Conservation (phyloP, 805 yeast genomes). For the Ogataea corticis region DNA sequence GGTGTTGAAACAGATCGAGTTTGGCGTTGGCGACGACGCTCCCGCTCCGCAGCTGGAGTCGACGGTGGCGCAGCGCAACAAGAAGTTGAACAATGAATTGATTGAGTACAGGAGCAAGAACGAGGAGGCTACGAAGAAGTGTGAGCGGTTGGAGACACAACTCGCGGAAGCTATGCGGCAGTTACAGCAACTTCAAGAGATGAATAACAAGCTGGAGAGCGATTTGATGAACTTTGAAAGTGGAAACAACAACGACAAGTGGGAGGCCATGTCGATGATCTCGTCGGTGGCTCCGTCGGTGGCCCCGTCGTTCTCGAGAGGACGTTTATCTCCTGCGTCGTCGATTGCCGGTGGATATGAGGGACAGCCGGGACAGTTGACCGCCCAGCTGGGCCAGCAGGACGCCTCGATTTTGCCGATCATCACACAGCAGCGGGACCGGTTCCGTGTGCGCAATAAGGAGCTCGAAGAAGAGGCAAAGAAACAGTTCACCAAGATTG, state of each 20-base stretch:
- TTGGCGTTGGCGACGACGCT: constrained; percentile 48
- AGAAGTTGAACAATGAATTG: constrained; percentile 67
- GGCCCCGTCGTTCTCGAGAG: constrained; percentile 17
- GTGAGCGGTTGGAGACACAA: constrained; percentile 41
- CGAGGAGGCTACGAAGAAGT: constrained; percentile 43
- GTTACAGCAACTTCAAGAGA: constrained; percentile 40
- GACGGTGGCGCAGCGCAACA: constrained; percentile 63
- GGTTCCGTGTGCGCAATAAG: constrained; percentile 79
- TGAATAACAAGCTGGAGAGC: constrained; percentile 66
- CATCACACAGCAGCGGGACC: constrained; percentile 90
- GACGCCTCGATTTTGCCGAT: constrained; percentile 71
- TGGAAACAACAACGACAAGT: constrained; percentile 42
- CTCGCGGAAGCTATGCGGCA: constrained; percentile 38
- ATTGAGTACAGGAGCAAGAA: constrained; percentile 64
- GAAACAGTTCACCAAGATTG: constrained; percentile 51
- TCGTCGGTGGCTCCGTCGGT: constrained; percentile 49
- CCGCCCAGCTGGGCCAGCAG: constrained; percentile 14
- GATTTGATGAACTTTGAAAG: constrained; percentile 67
- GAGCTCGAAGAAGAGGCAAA: constrained; percentile 84
- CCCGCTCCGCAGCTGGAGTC: constrained; percentile 40
- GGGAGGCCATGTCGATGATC: constrained; percentile 66
- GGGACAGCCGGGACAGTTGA: constrained; percentile 10
- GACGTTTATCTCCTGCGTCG: constrained; percentile 51
- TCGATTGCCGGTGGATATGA: constrained; percentile 46
- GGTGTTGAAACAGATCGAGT: constrained; percentile 71